Conservation (phyloP, 129 eudicot genomes). For the Artemisia argyi region DNA sequence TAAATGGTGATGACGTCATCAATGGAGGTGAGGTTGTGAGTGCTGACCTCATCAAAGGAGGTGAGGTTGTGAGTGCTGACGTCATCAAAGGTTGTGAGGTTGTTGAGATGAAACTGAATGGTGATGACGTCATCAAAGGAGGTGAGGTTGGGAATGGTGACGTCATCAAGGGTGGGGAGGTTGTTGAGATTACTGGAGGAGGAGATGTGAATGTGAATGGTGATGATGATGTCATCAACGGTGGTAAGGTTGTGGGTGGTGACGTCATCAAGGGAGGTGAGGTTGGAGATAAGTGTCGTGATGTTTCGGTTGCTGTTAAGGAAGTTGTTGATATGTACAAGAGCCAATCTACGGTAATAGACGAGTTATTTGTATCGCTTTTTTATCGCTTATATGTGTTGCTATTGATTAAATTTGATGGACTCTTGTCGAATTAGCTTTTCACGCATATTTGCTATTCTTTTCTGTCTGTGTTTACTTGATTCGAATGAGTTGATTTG, state of each 20-base stretch:
- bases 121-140: too few species aligned
- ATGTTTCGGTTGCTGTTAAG: background rate
- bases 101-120: too few species aligned
- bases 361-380: too few species aligned
- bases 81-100: background rate
- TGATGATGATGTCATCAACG: background rate
- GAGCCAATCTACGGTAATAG: conserved; percentile 34
- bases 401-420: too few species aligned
- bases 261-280: conserved; percentile 6
- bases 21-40: conserved; percentile 30
- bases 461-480: too few species aligned
- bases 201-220: conserved; percentile 10
- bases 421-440: too few species aligned
- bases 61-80: conserved; percentile 7
- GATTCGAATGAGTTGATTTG: too few species aligned
- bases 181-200: background rate
- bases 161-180: too few species aligned
- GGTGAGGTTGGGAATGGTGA: too few species aligned
- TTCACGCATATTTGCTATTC: too few species aligned
- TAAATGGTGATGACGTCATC: conserved; percentile 15
- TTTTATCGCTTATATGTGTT: too few species aligned
- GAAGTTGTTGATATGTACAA: conserved; percentile 13
- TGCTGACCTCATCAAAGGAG: conserved; percentile 16
- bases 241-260: conserved; percentile 10
- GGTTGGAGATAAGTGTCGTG: background rate